A percentile compares a stretch with the other conserved stretches of the same genome.
Conservation (phyloP, 2,329 filamentous ascomycete species). For the Calonectria montana region DNA sequence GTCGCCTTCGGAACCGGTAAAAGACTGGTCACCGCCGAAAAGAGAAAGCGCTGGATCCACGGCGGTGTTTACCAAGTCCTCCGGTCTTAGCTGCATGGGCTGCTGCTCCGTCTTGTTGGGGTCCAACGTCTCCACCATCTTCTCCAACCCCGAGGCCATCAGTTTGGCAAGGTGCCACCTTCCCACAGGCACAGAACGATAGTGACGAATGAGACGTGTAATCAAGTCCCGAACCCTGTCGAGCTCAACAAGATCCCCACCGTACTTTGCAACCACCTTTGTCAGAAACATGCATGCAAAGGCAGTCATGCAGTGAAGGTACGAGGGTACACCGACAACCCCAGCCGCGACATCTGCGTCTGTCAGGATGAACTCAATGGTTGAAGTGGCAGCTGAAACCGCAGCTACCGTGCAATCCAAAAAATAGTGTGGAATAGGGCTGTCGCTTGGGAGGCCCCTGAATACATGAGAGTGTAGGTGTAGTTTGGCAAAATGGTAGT, state of each 20-base stretch:
- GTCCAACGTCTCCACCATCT: conserved; percentile 41
- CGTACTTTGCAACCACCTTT: conserved; percentile 55
- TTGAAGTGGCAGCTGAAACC: conserved; percentile 51
- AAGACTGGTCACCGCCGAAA: conserved; percentile 15
- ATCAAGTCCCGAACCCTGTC: conserved; percentile 51
- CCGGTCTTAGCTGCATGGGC: neutral
- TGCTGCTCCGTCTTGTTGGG: conserved; percentile 17
- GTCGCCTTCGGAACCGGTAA: conserved; percentile 21
- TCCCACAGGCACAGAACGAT: conserved; percentile 53
- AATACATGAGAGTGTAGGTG: conserved; percentile 53
- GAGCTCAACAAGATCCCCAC: conserved; percentile 51
- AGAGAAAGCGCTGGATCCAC: conserved; percentile 3
- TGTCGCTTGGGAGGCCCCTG: conserved; percentile 46
- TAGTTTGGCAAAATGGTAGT: conserved; percentile 53
- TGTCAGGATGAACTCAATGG: conserved; percentile 53
- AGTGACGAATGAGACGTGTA: conserved; percentile 51
- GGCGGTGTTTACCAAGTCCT: neutral
- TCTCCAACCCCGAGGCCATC: conserved; percentile 59
- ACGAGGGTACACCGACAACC: conserved; percentile 57
- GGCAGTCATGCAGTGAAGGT: conserved; percentile 61
- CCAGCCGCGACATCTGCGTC: conserved; percentile 53
- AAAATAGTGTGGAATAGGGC: conserved; percentile 43
- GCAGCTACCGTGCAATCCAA: conserved; percentile 41
- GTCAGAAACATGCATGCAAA: conserved; percentile 62
- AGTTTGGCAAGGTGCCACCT: conserved; percentile 59